Evolutionary conservation across 768 basidiomycete species (phyloP).

Genomic region (Trametes cingulata): DNA sequence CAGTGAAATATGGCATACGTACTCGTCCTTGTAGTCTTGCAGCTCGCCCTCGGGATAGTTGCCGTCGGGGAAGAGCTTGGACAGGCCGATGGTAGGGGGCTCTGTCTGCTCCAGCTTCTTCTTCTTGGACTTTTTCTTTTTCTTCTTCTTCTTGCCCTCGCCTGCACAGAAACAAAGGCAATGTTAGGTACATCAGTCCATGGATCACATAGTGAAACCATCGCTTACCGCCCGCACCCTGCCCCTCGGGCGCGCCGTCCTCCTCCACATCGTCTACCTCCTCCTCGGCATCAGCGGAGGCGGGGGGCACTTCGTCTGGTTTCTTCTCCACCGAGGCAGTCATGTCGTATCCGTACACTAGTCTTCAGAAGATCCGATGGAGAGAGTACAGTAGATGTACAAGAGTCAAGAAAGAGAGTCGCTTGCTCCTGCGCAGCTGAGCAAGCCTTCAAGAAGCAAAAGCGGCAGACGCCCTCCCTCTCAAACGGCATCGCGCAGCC

Average conservation of each 20-base stretch:
- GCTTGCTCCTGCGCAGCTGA: slow-evolving; percentile 1
- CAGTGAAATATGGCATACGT: slow-evolving; percentile 36
- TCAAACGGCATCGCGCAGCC: background rate
- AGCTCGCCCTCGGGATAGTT: slow-evolving; percentile 90
- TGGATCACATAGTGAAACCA: background rate
- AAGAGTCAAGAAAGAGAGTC: background rate
- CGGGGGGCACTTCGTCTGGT: slow-evolving; percentile 25
- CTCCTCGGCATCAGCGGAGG: slow-evolving; percentile 26
- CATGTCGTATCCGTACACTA: slow-evolving; percentile 1
- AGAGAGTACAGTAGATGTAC: background rate
- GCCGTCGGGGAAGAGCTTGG: slow-evolving; percentile 86
- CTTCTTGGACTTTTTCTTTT: slow-evolving; percentile 91
- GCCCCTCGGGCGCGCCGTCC: slow-evolving; percentile 26
- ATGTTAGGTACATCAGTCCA: background rate
- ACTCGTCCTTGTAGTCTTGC: slow-evolving; percentile 92
- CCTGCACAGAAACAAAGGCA: slow-evolving; percentile 29
- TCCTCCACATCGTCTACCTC: slow-evolving; percentile 32
- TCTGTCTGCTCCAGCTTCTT: slow-evolving; percentile 80
- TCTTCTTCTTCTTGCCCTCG: slow-evolving; percentile 82
- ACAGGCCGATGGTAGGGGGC: slow-evolving; percentile 86
- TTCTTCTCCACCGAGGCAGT: slow-evolving; percentile 21
- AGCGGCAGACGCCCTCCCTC: background rate
- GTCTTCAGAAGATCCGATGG: background rate
- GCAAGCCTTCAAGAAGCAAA: slow-evolving; percentile 1
- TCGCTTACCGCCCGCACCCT: slow-evolving; percentile 26